A percentile compares a stretch with the other conserved stretches of the same genome.
These are phyloP conservation scores for Mycena haematopus DNA, from an alignment of 768 basidiomycete genomes.

Conservation along the genomic window DNA sequence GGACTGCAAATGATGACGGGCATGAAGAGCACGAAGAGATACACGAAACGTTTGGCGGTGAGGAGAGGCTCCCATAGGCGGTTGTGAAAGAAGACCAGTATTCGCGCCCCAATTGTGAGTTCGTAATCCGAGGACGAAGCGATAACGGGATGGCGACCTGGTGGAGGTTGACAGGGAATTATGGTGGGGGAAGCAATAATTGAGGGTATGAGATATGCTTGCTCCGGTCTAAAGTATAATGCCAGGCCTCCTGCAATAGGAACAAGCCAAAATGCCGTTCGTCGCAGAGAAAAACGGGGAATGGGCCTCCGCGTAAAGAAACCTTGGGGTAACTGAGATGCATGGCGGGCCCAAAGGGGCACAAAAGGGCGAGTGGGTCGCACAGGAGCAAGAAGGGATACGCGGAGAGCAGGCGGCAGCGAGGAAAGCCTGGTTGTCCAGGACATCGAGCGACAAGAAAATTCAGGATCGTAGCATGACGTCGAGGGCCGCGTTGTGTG, in stretches of 20 bases:
- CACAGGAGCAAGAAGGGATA: slow-evolving; percentile 11
- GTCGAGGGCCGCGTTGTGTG: slow-evolving; percentile 19
- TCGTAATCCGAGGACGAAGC: slow-evolving; percentile 74
- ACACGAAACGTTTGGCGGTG: slow-evolving; percentile 82
- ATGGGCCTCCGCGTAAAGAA: slow-evolving; percentile 44
- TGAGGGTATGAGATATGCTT: slow-evolving; percentile 48
- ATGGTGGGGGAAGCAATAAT: slow-evolving; percentile 57
- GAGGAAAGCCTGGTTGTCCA: slow-evolving; percentile 17
- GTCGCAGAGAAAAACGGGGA: slow-evolving; percentile 35
- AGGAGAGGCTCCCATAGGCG: slow-evolving; percentile 85
- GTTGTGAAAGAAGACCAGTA: slow-evolving; percentile 56
- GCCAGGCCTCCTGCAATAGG: slow-evolving; percentile 63
- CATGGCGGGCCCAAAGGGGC: slow-evolving; percentile 34
- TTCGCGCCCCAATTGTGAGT: slow-evolving; percentile 49
- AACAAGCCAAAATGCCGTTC: slow-evolving; percentile 56
- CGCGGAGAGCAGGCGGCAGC: slow-evolving; percentile 20
- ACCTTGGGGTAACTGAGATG: slow-evolving; percentile 35
- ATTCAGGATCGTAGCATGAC: slow-evolving; percentile 19
- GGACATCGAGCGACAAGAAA: slow-evolving; percentile 22
- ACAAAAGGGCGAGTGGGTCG: slow-evolving; percentile 11
- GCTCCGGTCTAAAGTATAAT: slow-evolving; percentile 54
- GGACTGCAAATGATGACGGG: slow-evolving; percentile 87
- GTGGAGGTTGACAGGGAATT: slow-evolving; percentile 45
- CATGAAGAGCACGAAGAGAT: slow-evolving; percentile 82
- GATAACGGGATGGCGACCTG: slow-evolving; percentile 45